Evolutionary conservation across 768 basidiomycete species (phyloP), one percentile per base, ranked within the genome.

Genomic region (Chalciporus chontae): DNA sequence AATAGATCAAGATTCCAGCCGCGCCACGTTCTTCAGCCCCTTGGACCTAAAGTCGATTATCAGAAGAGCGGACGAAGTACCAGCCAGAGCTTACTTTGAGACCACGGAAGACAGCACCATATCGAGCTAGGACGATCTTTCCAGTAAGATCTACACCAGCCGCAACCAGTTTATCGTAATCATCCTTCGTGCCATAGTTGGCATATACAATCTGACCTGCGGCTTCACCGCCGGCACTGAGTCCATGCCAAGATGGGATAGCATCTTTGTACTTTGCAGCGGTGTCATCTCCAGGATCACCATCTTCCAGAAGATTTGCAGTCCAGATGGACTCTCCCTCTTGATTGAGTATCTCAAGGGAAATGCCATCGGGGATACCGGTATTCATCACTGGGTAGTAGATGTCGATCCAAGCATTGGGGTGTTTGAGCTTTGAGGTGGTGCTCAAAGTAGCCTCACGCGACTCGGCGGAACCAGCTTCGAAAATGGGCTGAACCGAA

Each of bases 321-420:
- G 71, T 73, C 87, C 90, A 89, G 5, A 75, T 64, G 13, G 73
- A 62, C 17, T 67, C 61, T 3, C 83, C 83, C 36, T 80, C 72
- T 13, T 75, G 74, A 18, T 73, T 78, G 39, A 90, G 68, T 18
- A 94, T 81, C 42, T 85, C 77, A 10, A 94, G 68, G 51, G 77
- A 78, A 43, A 83, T 79, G 46, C 85, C 79, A 7, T 85, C 72
- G 1, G 90, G 83, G 19, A 59, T 64, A 13, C 58, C 66, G 0
- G 81, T 86, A 67, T 95, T 91, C 72, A 95, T 70, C 37, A 93
- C 75, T 2, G 94, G 93, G 67, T 87, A 95, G 67, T 98, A 96
- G 32, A 78, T 77, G 56, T 92, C 89, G 51, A 92, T 82, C 90
- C 90, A 93, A 49, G 85, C 88, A 0, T 71, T 76, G 3, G 87